A percentile compares a stretch with the other conserved stretches of the same genome.
Evolutionary conservation across 768 basidiomycete species (phyloP).

Genomic region (Lactarius vividus): DNA sequence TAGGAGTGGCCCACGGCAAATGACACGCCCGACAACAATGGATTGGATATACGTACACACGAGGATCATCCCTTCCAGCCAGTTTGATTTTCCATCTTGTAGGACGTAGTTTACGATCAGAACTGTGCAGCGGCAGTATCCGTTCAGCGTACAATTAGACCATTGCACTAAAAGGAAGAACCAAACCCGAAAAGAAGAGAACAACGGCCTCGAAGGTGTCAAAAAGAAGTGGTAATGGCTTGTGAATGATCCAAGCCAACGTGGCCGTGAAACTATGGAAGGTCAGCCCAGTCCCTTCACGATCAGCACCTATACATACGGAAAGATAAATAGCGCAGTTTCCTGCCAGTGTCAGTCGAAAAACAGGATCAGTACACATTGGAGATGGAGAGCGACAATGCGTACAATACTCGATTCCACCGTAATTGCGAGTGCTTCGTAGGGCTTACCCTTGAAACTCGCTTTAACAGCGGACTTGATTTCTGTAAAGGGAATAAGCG

Average conservation of each 20-base stretch:
- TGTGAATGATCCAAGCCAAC: slow-evolving; percentile 77
- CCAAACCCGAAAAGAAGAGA: slow-evolving; percentile 39
- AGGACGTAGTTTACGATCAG: slow-evolving; percentile 81
- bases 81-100: slow-evolving; percentile 79
- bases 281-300: no score
- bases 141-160: not conserved
- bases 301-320: no score
- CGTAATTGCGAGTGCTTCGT: no score
- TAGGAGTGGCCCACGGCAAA: not conserved
- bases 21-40: not conserved
- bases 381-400: no score
- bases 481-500: no score
- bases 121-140: slow-evolving; percentile 40
- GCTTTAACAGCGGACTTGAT: no score
- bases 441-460: no score
- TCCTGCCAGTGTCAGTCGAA: no score
- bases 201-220: slow-evolving; percentile 86
- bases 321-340: no score
- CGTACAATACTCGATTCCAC: no score
- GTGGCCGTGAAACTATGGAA: no score
- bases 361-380: no score
- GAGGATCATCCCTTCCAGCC: slow-evolving; percentile 76
- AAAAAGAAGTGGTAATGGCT: slow-evolving; percentile 76
- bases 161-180: not conserved
- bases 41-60: slow-evolving; percentile 49